Evolutionary conservation across 2,329 filamentous ascomycete species (phyloP), one percentile per base, ranked within the genome.

Genomic region (Aureobasidium sp.): DNA sequence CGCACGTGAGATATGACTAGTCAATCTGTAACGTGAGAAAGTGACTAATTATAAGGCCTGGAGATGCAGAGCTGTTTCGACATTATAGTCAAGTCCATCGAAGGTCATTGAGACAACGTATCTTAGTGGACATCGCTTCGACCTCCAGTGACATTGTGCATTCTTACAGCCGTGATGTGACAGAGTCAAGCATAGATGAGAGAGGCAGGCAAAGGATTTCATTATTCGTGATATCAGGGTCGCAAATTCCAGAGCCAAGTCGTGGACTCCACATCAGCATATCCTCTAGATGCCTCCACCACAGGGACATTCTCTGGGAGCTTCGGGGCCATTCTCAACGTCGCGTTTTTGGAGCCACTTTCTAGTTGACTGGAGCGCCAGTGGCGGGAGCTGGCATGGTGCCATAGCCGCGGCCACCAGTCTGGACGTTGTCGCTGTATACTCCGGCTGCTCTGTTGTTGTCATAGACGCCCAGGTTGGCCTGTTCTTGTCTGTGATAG

Each of bases 381-480:
- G 64, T 78, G 79, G 68, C 77, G 42, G 63, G 39, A 25, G 62
- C 41, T 41, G 54, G 53, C 41, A 72, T 66, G 10, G 69, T 69
- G 16, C 69, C 68, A 62, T 73, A 72, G 0, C 67, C 67, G 16
- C 61, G 49, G 13, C 86, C 86, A 21, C 87, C 88, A 4, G 78
- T 84, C 76, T 91, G 86, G n/a, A 92, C 83, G 39, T 83, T 82
- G 39, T 88, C 81, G 67, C 85, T 89, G 72, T 87, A 92, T 21
- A 92, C 82, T 32, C 87, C 87, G 0, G 88, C 85, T 1, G 87
- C 87, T 2, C 79, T 80, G 9, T 75, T 69, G 4, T 78, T 76
- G 25, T 80, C 76, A 63, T 80, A 79, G 11, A 79, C 77, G 5
- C 88, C 88, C 39, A 82, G 77, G 49, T 79, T 75, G 2, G 81